Percentiles rank a stretch among this genome's conserved stretches.
Evolutionary conservation across 805 yeast species (phyloP).

Genomic region (Kuraishia capsulata): DNA sequence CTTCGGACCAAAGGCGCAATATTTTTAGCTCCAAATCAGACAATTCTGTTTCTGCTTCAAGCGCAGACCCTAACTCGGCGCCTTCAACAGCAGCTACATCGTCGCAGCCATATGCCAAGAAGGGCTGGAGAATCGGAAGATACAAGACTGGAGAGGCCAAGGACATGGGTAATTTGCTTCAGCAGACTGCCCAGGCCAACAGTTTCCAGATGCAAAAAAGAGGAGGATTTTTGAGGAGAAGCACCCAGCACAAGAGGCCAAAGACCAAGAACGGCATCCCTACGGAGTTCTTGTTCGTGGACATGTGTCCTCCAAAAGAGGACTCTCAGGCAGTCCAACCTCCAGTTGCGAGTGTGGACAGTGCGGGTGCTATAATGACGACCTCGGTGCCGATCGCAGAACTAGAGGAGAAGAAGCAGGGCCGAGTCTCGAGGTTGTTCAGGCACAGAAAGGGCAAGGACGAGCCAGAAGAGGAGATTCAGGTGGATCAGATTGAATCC

Average conservation of each 20-base stretch:
- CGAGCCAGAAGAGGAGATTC: not conserved
- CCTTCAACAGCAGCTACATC: not conserved
- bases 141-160: conserved; percentile 22
- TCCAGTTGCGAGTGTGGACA: not conserved
- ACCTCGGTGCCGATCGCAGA: not conserved
- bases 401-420: not conserved
- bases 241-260: conserved; percentile 15
- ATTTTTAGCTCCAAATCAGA: no score
- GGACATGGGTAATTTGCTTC: conserved; percentile 21
- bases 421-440: conserved; percentile 2
- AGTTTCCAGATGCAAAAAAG: conserved; percentile 2
- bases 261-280: conserved; percentile 22
- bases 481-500: not conserved
- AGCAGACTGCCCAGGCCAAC: conserved; percentile 4
- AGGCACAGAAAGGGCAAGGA: conserved; percentile 1
- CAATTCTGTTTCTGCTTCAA: no score
- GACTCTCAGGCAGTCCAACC: not conserved
- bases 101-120: conserved; percentile 9
- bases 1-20: no score
- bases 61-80: no score
- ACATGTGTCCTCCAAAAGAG: conserved; percentile 7
- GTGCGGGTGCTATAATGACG: not conserved
- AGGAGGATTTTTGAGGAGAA: conserved; percentile 8
- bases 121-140: conserved; percentile 19
- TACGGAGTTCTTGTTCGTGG: conserved; percentile 23